These are phyloP conservation scores for Syzygium aromaticum DNA, from an alignment of 345 rosid genomes.

Conservation along the genomic window DNA sequence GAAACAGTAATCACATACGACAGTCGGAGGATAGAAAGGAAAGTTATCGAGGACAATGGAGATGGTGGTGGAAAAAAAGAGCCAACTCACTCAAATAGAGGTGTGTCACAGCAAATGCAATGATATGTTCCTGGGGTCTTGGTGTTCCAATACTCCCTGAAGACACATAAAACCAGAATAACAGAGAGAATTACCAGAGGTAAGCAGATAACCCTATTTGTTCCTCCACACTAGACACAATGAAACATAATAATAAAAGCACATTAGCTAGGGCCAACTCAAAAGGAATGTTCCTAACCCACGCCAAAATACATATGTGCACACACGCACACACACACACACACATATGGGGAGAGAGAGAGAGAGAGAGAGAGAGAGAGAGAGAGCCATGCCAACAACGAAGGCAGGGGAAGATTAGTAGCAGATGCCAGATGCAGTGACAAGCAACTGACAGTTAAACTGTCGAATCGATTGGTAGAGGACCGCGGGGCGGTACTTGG, in stretches of 20 bases:
- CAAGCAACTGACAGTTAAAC: not conserved
- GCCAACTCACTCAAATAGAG: slow-evolving; percentile 62
- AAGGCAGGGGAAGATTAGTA: not conserved
- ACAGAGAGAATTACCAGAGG: not conserved
- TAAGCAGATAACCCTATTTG: not conserved
- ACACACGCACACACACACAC: no score
- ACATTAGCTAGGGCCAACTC: not conserved
- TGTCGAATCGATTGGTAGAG: not conserved
- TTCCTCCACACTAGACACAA: not conserved
- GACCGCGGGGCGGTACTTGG: not conserved
- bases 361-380: not conserved
- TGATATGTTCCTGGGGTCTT: slow-evolving; percentile 78
- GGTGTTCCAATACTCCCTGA: slow-evolving; percentile 81
- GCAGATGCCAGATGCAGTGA: not conserved
- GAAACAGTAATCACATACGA: not conserved
- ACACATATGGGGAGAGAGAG: no score
- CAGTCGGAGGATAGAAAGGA: not conserved
- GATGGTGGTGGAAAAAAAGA: not conserved
- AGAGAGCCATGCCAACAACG: not conserved
- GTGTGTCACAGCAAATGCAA: slow-evolving; percentile 77
- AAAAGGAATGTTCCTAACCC: not conserved
- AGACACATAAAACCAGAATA: not conserved
- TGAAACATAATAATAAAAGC: not conserved
- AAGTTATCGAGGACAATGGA: not conserved
- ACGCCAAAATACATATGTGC: not conserved